Evolutionary conservation across 106 monocot species (phyloP), one percentile per base, ranked within the genome.

Genomic region (Alisma plantagoaquatica): DNA sequence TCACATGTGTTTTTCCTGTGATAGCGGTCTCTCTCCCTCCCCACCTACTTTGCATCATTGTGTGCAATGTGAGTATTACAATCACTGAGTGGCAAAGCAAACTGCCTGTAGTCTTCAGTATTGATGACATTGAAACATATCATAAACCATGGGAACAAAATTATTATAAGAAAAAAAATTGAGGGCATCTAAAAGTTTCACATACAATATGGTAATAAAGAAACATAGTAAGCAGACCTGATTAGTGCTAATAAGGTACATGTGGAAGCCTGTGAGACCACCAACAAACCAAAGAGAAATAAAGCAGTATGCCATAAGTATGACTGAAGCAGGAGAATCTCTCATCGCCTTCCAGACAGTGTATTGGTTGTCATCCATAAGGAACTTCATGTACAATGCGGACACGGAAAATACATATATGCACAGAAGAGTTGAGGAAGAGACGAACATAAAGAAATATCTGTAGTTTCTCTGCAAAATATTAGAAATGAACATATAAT

Each of bases 331-430:
- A 16, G 92, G 92, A 49, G 86, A 76, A 10, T 86, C 29, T 38
- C 54, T 76, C 76, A 92, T 51, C 59, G 92, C 92, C 59, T 82
- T 92, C 92, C 86, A 92, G 20, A 92, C 82, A 15, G 92, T 82
- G 6, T 75, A 76, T 41, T 92, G 78, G 63, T 77, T 73, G 30
- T 30, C 92, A 60, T 86, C 82, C 82, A 82, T 92, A 29, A 92
- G 78, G 61, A 86, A 79, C 57, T 86, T 86, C 59, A 92, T 85
- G 75, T 86, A 79, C 55, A 92, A 41, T 21, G 92, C 86, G 3
- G 78, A 86, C 82, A 82, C 82, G 19, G 76, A 64, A 60, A 92
- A 92, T 4, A 92, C 78, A 57, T 68, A 92, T 52, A 92, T 74
- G 78, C 92, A 92, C 19, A 92, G 86, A 48, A 86, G 59, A 51